Evolutionary conservation across 768 basidiomycete species (phyloP).

Genomic region (Jaapia argillacea): DNA sequence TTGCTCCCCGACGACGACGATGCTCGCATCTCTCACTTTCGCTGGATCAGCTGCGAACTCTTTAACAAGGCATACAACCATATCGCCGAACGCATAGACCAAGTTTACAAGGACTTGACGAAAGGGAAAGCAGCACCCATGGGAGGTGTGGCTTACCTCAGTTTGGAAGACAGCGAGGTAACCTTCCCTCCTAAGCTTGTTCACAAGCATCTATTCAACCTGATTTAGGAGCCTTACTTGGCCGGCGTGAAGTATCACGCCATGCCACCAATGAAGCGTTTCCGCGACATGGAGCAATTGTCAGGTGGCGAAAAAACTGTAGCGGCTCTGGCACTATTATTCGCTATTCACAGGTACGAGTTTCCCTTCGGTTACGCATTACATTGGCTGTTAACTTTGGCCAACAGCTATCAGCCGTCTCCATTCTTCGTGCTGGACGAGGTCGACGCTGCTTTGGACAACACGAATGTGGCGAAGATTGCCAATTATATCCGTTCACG

Average conservation of each 20-base stretch:
- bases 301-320: slow-evolving; percentile 99
- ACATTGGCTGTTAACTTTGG: neutral
- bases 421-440: slow-evolving; percentile 99
- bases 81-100: slow-evolving; percentile 89
- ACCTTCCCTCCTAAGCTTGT: neutral
- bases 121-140: slow-evolving; percentile 90
- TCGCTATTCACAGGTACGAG: slow-evolving; percentile 86
- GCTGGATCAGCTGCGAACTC: slow-evolving; percentile 60
- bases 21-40: neutral
- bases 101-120: slow-evolving; percentile 95
- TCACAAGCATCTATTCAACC: neutral
- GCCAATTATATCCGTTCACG: slow-evolving; percentile 88
- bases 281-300: slow-evolving; percentile 97
- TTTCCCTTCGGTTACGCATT: too few relatives aligned
- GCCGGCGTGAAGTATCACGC: slow-evolving; percentile 97
- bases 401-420: slow-evolving; percentile 79
- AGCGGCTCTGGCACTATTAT: slow-evolving; percentile 90
- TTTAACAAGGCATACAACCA: slow-evolving; percentile 97
- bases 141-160: slow-evolving; percentile 95
- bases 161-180: slow-evolving; percentile 92
- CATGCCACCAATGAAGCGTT: slow-evolving; percentile 99
- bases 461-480: slow-evolving; percentile 96
- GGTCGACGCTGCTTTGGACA: slow-evolving; percentile 95
- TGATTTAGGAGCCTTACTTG: slow-evolving; percentile 63
- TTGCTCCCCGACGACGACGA: too few relatives aligned